Evolutionary conservation across 352 stramenopile genomes (phyloP), one percentile per base, ranked within the genome.

Genomic region (Pythium phragmiticola): DNA sequence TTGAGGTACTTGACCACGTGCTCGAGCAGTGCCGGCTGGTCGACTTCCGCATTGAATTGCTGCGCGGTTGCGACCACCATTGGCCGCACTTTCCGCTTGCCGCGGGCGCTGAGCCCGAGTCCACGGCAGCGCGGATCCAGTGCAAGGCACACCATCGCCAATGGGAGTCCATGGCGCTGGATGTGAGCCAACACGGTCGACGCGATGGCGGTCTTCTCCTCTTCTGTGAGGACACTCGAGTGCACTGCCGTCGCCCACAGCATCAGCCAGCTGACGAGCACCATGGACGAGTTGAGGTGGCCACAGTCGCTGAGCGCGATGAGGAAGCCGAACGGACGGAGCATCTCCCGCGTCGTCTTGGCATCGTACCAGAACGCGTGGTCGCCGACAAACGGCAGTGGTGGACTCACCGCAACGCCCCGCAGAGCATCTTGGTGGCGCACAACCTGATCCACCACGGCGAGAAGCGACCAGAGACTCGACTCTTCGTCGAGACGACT

Each of bases 1-100:
- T 68, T 74, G 28, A 82, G 42, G 21, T 69, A 82, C 63, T 79
- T 73, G 53, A 76, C 57, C 12, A 82, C 37, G 17, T 77, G 69
- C 52, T 74, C 74, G 16, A 82, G 57, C 7, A 82, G 37, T 4
- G 56, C 61, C n/a, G 34, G 26, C 11, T 60, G 64, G n/a, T 73
- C 62, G 4, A 66, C 39, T 13, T 30, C 30, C 5, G 66, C 47
- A 54, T 67, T 43, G 11, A 75, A 41, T 47, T 62, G 56, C 13
- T 37, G 23, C 2, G 51, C 61, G 13, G 72, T 53, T 8, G 70
- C 62, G 0, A 56, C 59, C 23, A 79, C 57, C 58, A 74, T 67
- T 2, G 50, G 21, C 0, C 66, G 63, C 13, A 67, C 64, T 36
- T 77, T 75, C 6, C 74, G 65, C 54, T 69, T 75, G 2, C 74